Base-by-base conservation (phyloP, 352 stramenopile genomes). In the Phytopythium cucurbitacearum region DNA sequence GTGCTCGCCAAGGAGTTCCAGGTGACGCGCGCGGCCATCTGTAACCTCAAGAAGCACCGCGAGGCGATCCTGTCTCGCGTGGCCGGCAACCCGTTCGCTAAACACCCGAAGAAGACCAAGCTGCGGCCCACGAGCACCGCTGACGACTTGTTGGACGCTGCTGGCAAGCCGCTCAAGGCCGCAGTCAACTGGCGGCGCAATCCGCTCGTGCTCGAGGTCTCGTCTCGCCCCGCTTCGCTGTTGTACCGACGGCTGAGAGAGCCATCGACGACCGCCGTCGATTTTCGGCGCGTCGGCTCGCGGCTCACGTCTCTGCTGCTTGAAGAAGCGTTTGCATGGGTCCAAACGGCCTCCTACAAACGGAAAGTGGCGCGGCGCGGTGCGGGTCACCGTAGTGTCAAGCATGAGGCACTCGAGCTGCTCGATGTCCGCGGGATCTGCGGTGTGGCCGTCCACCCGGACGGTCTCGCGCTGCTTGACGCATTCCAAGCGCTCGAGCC, bases 21-120 rank as follows among this genome's bases (percentile, higher is more conserved):
- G 13, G 76, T 83, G 38, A 88, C 69, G 36, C 74, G 76, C 6
- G 64, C 74, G 8, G 69, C 76, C 6, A 84, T 87, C 46, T 85
- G 64, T 52, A 84, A 87, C 39, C 42, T 87, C 10, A 80, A 69
- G 53, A 80, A 84, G 36, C 67, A 84, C 13, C 70, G 68, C 13
- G 56, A 69, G 6, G 51, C 64, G 0, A 62, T 86, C 0, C 35
- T 81, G 7, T 65, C 73, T 5, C 71, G 76, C 10, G 41, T 53
- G 16, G 51, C 76, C 42, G 65, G 73, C 53, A 58, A 87, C 40
- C 69, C 71, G 37, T 57, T 80, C 28, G 70, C 67, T 0, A 78
- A 83, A 48, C 72, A 81, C 28, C 69, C 71, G 0, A 71, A 68
- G 21, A 57, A 65, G 43, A 33, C 58, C 13, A 57, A 42, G 52